These are phyloP conservation scores for Neurospora sp. DNA, from an alignment of 495 filamentous ascomycete species.

Conservation along the genomic window DNA sequence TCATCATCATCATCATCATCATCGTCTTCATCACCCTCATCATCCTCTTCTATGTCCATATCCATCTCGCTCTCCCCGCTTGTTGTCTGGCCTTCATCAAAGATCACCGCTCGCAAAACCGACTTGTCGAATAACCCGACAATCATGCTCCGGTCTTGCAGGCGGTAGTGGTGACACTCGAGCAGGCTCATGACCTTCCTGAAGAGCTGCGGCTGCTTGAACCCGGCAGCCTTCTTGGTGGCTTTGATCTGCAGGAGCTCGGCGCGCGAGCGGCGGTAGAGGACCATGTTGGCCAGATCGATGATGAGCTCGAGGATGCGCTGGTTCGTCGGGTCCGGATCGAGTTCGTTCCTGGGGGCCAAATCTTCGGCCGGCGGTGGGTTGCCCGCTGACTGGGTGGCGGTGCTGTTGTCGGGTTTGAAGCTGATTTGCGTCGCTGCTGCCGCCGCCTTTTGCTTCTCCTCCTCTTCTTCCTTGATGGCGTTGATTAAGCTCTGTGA, in stretches of 20 bases:
- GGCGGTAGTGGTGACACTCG: conserved; percentile 83
- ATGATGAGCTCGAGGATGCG: conserved; percentile 68
- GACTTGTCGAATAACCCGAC: conserved; percentile 89
- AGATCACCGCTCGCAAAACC: conserved; percentile 72
- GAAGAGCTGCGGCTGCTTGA: conserved; percentile 68
- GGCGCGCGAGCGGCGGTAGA: conserved; percentile 63
- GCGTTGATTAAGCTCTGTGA: conserved; percentile 23
- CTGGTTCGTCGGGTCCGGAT: conserved; percentile 57
- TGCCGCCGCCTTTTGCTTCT: conserved; percentile 8
- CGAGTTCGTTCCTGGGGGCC: conserved; percentile 30
- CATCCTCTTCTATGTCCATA: conserved; percentile 8
- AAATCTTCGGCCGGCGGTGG: background rate
- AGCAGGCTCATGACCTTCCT: conserved; percentile 72
- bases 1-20: conserved; percentile 1
- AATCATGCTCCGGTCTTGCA: conserved; percentile 75
- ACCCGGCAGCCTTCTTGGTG: conserved; percentile 48
- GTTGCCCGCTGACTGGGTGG: conserved; percentile 5
- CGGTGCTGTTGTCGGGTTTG: background rate
- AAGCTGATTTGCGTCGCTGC: background rate
- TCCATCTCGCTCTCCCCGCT: conserved; percentile 1
- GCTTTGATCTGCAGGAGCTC: conserved; percentile 54
- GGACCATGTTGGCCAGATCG: conserved; percentile 83
- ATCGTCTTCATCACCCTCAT: conserved; percentile 4
- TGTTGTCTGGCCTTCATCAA: conserved; percentile 33
- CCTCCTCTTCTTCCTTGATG: conserved; percentile 23